These are phyloP conservation scores for Malus hybrid DNA, from an alignment of 331 rosid genomes.

Conservation along the genomic window DNA sequence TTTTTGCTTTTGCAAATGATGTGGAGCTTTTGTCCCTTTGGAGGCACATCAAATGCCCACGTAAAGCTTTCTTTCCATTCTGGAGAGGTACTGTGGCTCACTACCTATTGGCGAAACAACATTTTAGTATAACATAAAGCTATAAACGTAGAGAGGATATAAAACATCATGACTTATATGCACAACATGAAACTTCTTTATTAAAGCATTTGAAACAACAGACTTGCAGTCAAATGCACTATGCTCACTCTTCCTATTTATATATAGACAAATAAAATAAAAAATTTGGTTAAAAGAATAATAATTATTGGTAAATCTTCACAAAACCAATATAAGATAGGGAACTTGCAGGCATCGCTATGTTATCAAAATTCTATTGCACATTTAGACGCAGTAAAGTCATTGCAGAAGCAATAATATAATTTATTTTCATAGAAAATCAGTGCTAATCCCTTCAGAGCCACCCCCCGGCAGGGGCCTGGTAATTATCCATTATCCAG, in stretches of 20 bases:
- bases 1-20: conserved; percentile 96
- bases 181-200: conserved; percentile 1
- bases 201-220: background rate
- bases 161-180: conserved; percentile 11
- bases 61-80: conserved; percentile 99
- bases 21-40: conserved; percentile 90
- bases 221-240: background rate
- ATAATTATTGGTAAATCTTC: background rate
- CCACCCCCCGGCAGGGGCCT: background rate
- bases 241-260: background rate
- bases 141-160: conserved; percentile 9
- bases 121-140: conserved; percentile 7
- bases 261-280: background rate
- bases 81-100: conserved; percentile 72
- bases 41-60: conserved; percentile 94
- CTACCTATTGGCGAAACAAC: conserved; percentile 41
- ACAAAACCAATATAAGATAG: background rate
- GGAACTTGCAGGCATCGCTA: background rate
- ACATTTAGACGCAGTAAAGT: background rate
- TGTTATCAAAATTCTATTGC: background rate
- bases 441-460: background rate
- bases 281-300: no score
- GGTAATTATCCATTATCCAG: background rate
- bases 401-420: background rate
- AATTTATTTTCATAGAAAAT: background rate